Conservation (phyloP, 2,329 filamentous ascomycete genomes). For the Didymella segeticola region DNA sequence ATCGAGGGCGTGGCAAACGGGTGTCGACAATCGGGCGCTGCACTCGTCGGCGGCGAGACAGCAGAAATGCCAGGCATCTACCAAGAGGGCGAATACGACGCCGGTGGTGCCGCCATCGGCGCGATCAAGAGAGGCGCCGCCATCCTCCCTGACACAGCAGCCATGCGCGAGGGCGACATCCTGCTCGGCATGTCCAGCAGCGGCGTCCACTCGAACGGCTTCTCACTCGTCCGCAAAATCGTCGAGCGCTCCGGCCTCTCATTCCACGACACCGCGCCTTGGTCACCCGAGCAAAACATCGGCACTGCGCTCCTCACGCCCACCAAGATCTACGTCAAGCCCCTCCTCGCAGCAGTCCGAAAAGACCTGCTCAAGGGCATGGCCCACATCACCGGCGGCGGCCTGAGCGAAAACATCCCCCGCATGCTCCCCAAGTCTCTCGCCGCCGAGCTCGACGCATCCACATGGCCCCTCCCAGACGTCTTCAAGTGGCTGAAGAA, state of each 20-base stretch:
- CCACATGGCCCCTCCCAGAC: conserved; percentile 74
- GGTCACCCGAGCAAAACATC: conserved; percentile 68
- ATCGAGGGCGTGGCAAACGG: conserved; percentile 89
- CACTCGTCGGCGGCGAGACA: conserved; percentile 95
- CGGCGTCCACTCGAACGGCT: conserved; percentile 95
- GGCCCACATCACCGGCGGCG: conserved; percentile 95
- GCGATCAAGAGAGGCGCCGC: conserved; percentile 71
- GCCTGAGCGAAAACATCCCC: conserved; percentile 90
- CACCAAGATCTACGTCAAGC: conserved; percentile 91
- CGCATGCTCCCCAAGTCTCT: conserved; percentile 85
- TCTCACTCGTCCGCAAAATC: conserved; percentile 93
- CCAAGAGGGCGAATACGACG: conserved; percentile 86
- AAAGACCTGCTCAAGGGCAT: conserved; percentile 82
- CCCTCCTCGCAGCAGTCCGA: conserved; percentile 70
- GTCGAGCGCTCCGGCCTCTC: conserved; percentile 73
- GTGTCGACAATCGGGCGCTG: conserved; percentile 83
- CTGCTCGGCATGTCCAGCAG: conserved; percentile 84
- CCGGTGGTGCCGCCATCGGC: conserved; percentile 87
- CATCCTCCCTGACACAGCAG: conserved; percentile 75
- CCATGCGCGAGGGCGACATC: conserved; percentile 83
- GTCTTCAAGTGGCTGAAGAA: conserved; percentile 89
- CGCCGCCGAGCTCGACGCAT: conserved; percentile 80
- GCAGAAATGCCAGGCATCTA: conserved; percentile 99
- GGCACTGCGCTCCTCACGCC: conserved; percentile 85
- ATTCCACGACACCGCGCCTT: conserved; percentile 78